Base-by-base conservation (phyloP, 2,329 filamentous ascomycete species). In the Clarireedia monteithiana region DNA sequence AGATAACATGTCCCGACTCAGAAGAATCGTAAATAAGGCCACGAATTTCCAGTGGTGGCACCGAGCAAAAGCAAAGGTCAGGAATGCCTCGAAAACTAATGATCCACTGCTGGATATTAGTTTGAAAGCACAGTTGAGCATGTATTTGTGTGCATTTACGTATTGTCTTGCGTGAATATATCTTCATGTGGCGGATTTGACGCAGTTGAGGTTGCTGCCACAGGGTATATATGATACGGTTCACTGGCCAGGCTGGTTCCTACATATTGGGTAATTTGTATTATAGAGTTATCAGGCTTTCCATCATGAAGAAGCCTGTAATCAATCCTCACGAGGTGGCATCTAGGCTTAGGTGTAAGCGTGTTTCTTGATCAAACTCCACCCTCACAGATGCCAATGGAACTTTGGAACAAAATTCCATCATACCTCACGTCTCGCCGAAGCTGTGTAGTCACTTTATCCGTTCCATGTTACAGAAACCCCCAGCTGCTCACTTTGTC, bases 71-170 rank as follows among this genome's bases (percentile, higher is more conserved):
- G 45, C 45, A 17, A 42, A 38, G 12, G 5, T 57, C n/a, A 38
- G 55, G 24, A 59, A 59, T 47, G 55, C 55, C 36, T 57, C 58
- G 2, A 36, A 55, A 9, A 34, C 40, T 12, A 57, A 59, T 27
- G 58, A 59, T 50, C 50, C 48, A 17, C 36, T 47, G 2, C 38
- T 59, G 23, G 48, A 57, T 24, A 34, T 59, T 6, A 55, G 50
- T 48, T 34, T 55, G 5, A 59, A 55, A 38, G 58, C 48, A 17
- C 49, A 44, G 34, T 40, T 59, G 40, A 55, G 48, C 39, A 52
- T 57, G n/a, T 59, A 56, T 55, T 48, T 55, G 6, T 42, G 57
- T 6, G 55, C 7, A 20, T 52, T 57, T 34, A 30, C 57, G 23
- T 59, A 57, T 34, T 59, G 51, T 52, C 46, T 23, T 38, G 47